Evolutionary conservation across 2,329 filamentous ascomycete genomes (phyloP).

Genomic region (Mycosphaerelloides madeirae): DNA sequence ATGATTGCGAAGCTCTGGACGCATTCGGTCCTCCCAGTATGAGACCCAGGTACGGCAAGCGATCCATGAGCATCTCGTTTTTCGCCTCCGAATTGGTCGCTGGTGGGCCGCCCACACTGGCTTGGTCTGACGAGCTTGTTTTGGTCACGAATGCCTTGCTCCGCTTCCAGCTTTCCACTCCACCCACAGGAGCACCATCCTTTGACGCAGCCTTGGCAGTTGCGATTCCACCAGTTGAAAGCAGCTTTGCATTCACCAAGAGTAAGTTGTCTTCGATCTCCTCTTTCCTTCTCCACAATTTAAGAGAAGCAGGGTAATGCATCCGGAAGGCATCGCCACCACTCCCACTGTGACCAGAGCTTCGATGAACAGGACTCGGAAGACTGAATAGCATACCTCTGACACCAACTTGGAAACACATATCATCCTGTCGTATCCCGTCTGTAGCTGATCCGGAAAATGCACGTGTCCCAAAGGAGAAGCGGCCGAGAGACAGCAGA

Average conservation of each 20-base stretch:
- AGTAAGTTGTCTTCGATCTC: conserved; percentile 73
- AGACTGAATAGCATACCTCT: conserved; percentile 80
- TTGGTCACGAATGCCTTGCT: conserved; percentile 9
- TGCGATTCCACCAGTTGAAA: conserved; percentile 25
- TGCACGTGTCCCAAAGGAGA: conserved; percentile 53
- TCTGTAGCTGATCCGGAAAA: conserved; percentile 57
- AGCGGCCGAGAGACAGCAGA: conserved; percentile 70
- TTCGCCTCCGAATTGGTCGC: conserved; percentile 47
- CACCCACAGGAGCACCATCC: conserved; percentile 2
- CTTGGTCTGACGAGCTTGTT: not conserved
- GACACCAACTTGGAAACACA: conserved; percentile 86
- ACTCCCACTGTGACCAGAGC: conserved; percentile 33
- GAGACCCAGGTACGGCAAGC: conserved; percentile 76
- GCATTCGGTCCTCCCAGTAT: conserved; percentile 45
- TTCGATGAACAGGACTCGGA: conserved; percentile 74
- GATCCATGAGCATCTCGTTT: conserved; percentile 73
- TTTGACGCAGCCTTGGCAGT: not conserved
- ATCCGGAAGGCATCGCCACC: conserved; percentile 68
- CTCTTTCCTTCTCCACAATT: conserved; percentile 77
- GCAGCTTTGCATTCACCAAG: conserved; percentile 47
- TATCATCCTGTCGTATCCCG: conserved; percentile 82
- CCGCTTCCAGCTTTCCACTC: conserved; percentile 23
- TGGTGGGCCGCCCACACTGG: not conserved
- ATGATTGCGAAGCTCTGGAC: conserved; percentile 18
- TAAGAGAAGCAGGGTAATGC: conserved; percentile 83